phyloP scores from a whole-genome alignment of 2,329 filamentous ascomycete genomes.

The Zalaria obscura region DNA sequence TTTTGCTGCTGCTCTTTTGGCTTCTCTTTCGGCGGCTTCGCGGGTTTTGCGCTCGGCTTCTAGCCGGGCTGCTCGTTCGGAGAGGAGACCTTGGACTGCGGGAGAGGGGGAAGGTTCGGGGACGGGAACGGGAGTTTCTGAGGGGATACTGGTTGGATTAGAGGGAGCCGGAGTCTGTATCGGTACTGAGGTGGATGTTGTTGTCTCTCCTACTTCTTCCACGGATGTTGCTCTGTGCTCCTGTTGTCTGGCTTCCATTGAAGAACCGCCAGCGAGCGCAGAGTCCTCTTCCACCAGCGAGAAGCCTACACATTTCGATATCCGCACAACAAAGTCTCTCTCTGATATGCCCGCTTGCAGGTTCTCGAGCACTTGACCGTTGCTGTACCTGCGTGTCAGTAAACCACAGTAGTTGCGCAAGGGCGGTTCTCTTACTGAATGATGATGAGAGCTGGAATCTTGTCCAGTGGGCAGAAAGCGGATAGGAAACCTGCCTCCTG shows the following conservation, averaged over 20 bases:
- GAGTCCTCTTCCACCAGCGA: background rate
- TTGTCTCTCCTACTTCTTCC: background rate
- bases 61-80: conserved; percentile 1
- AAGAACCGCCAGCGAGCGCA: background rate
- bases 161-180: background rate
- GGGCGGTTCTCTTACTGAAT: conserved; percentile 29
- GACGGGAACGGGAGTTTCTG: background rate
- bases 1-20: conserved; percentile 20
- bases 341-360: conserved; percentile 4
- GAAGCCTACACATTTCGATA: background rate
- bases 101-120: background rate
- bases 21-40: conserved; percentile 36
- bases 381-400: background rate
- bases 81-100: conserved; percentile 3
- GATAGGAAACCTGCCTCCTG: conserved; percentile 70
- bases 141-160: background rate
- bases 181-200: background rate
- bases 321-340: conserved; percentile 12
- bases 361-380: conserved; percentile 5
- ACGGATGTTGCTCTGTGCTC: background rate
- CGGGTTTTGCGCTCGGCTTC: conserved; percentile 18
- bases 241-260: conserved; percentile 1
- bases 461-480: conserved; percentile 68
- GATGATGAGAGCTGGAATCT: conserved; percentile 64
- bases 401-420: background rate